Evolutionary conservation across 768 basidiomycete species (phyloP).

Genomic region (Xerocomus spinulosus): DNA sequence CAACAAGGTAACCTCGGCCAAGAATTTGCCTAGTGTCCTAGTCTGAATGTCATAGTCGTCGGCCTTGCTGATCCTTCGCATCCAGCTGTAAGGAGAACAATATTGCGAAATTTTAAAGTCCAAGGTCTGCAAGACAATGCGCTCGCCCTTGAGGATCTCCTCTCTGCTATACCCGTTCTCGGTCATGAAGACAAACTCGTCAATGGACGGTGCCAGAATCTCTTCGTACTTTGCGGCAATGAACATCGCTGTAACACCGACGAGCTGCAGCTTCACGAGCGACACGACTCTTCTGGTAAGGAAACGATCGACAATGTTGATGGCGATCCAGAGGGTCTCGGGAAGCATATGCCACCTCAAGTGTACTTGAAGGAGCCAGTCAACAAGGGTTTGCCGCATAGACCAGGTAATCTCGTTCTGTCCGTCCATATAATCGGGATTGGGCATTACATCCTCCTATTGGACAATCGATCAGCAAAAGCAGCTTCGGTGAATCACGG

Average conservation of each 20-base stretch:
- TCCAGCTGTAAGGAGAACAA: conserved; percentile 99
- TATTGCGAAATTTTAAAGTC: conserved; percentile 96
- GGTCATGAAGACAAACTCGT: conserved; percentile 99
- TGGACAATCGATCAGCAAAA: conserved; percentile 20
- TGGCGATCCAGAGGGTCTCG: conserved; percentile 97
- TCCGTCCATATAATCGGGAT: conserved; percentile 87
- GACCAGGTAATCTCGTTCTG: conserved; percentile 91
- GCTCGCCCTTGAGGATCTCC: conserved; percentile 97
- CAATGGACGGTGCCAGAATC: conserved; percentile 92
- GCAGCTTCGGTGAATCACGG: neutral
- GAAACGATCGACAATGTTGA: conserved; percentile 95
- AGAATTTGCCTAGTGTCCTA: conserved; percentile 93
- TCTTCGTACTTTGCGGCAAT: conserved; percentile 99
- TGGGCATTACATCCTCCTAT: conserved; percentile 85
- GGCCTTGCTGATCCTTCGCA: conserved; percentile 96
- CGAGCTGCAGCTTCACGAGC: conserved; percentile 87
- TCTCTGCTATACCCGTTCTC: conserved; percentile 92
- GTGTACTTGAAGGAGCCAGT: conserved; percentile 98
- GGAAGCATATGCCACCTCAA: conserved; percentile 98
- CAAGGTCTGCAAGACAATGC: conserved; percentile 91
- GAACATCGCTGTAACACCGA: conserved; percentile 98
- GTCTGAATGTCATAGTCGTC: conserved; percentile 99
- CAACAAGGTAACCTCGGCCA: conserved; percentile 92
- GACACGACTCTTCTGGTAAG: conserved; percentile 84
- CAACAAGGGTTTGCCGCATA: conserved; percentile 95